A percentile compares a stretch with the other conserved stretches of the same genome.
Conservation (phyloP, 768 basidiomycete genomes). For the Kwoniella newhampshirensis region DNA sequence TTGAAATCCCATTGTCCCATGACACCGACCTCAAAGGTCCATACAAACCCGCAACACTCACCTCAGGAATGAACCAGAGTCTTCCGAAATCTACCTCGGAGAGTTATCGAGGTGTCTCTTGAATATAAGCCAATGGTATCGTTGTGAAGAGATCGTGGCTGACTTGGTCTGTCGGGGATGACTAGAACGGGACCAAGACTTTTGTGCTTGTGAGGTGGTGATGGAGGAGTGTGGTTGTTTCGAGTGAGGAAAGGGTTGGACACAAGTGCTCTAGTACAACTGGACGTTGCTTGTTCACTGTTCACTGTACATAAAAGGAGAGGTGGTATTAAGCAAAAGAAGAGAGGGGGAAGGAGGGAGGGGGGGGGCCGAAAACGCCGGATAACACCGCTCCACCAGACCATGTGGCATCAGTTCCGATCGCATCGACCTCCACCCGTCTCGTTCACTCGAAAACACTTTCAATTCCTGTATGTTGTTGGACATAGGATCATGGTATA, state of each 20-base stretch:
- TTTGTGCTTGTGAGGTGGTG: no score
- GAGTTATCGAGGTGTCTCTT: slow-evolving; percentile 6
- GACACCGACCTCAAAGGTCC: no score
- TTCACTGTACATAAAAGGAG: neutral
- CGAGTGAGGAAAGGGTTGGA: no score
- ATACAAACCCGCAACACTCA: neutral
- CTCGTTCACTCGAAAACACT: slow-evolving; percentile 12
- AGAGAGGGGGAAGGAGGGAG: neutral
- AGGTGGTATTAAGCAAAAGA: neutral
- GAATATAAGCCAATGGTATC: neutral
- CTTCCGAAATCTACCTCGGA: slow-evolving; percentile 20
- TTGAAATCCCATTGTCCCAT: no score
- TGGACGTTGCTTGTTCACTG: no score
- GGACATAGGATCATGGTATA: no score
- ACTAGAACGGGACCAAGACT: no score
- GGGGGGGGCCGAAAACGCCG: slow-evolving; percentile 20
- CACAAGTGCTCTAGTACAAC: no score
- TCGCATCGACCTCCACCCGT: slow-evolving; percentile 6
- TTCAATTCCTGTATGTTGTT: no score
- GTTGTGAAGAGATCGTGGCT: neutral
- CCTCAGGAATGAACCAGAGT: slow-evolving; percentile 22
- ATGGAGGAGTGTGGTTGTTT: no score
- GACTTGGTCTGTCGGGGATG: neutral
- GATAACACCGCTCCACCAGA: slow-evolving; percentile 7
- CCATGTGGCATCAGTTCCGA: slow-evolving; percentile 24